Evolutionary conservation across 2,329 filamentous ascomycete species (phyloP), one percentile per base, ranked within the genome.

Genomic region (Colletotrichum brevisporum): DNA sequence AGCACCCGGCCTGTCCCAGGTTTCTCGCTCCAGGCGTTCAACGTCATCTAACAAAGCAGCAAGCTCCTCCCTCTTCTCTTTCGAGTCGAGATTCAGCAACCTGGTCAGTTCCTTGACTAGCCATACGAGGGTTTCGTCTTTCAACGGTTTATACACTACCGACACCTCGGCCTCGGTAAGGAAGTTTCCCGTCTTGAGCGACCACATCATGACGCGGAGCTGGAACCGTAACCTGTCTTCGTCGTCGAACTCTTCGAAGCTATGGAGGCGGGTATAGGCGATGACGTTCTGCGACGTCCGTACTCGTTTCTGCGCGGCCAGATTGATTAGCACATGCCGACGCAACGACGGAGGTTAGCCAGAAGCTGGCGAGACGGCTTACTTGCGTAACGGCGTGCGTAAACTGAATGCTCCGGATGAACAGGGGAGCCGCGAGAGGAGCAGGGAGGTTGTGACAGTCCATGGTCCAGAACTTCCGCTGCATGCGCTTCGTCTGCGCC

Each of bases 1-100:
- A 2, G 93, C 93, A 77, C 88, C 91, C 43, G 82, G 79, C 66
- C 89, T 83, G 79, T 95, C 87, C 94, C 94, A 97, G 39, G 91
- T 94, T 67, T 85, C 84, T 74, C 83, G 84, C 82, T 97, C 95
- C 53, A 97, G 79, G 45, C 73, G 73, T 74, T 86, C 84, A 2
- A 95, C 87, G 48, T 31, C 26, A 2, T 10, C 2, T 15, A 47
- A 5, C 27, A 53, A 9, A 4, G 3, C 10, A 3, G 27, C 9
- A 8, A 5, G 9, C 26, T 61, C 16, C 6, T 26, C 3, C 5
- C 16, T 9, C 2, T 26, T 36, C 21, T 52, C 53, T 16, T 66
- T 9, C 5, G 18, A 16, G 8, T 10, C 12, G 9, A 36, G n/a
- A 0, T 54, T 13, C 6, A 13, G n/a, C 21, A 58, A n/a, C 2